Conservation (phyloP, 306 rosid genomes). For the Cucumis melo region DNA sequence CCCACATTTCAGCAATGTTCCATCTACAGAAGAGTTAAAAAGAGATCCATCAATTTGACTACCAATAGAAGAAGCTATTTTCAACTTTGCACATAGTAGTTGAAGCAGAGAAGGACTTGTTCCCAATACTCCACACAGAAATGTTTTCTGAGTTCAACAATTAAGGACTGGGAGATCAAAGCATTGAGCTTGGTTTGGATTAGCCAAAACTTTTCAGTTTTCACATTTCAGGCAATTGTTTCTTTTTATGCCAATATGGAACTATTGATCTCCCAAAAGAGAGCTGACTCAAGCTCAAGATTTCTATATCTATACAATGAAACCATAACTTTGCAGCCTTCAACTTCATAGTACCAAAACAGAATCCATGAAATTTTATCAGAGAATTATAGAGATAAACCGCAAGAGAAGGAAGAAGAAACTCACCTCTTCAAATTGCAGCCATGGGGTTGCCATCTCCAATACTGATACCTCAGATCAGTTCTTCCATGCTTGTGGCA, state of each 20-base stretch:
- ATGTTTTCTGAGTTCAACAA: background rate
- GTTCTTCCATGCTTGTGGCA: conserved; percentile 88
- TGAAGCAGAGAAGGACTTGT: background rate
- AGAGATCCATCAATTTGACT: conserved; percentile 10
- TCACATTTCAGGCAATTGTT: background rate
- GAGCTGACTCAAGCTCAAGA: background rate
- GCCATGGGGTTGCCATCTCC: conserved; percentile 94
- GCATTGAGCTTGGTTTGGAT: no score
- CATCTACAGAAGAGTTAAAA: conserved; percentile 33
- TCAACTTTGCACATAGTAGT: background rate
- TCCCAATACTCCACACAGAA: background rate
- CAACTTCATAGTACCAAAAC: background rate
- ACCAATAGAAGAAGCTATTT: background rate
- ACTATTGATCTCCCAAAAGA: background rate
- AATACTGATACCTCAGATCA: conserved; percentile 68
- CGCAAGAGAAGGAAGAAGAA: background rate
- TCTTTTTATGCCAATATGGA: background rate
- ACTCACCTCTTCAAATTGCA: conserved; percentile 80
- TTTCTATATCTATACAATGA: background rate
- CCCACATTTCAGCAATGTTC: conserved; percentile 76
- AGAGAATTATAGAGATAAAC: background rate
- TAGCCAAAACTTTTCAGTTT: background rate
- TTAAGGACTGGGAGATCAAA: no score
- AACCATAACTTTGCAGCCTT: background rate
- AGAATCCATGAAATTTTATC: background rate